Evolutionary conservation across 352 stramenopile genomes (phyloP).

Genomic region (Phytophthora parvispora): DNA sequence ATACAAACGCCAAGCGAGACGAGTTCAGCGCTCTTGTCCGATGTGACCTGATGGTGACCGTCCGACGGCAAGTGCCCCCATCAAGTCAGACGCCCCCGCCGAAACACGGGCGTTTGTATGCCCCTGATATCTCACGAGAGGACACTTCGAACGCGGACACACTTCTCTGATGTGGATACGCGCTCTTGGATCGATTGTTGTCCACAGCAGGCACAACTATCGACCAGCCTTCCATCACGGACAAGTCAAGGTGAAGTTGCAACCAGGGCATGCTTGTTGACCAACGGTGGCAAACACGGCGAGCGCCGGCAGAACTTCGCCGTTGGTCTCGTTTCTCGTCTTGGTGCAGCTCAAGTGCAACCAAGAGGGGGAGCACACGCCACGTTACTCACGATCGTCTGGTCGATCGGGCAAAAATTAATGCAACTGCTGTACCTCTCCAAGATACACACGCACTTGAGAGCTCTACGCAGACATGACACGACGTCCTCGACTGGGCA

Average conservation of each 20-base stretch:
- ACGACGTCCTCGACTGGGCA: no score
- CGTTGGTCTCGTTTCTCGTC: background rate
- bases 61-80: slow-evolving; percentile 6
- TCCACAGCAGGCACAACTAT: no score
- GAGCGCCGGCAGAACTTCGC: background rate
- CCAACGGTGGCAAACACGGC: background rate
- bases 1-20: slow-evolving; percentile 18
- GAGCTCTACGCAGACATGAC: background rate
- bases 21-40: slow-evolving; percentile 9
- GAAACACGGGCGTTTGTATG: slow-evolving; percentile 1
- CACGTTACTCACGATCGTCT: slow-evolving; percentile 17
- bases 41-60: slow-evolving; percentile 11
- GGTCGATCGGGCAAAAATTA: slow-evolving; percentile 1
- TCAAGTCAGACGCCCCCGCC: background rate
- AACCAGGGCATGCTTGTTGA: no score
- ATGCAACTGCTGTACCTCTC: background rate
- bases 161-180: background rate
- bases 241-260: no score
- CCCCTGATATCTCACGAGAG: background rate
- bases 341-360: slow-evolving; percentile 4
- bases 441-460: background rate
- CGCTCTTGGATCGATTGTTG: background rate
- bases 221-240: background rate
- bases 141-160: slow-evolving; percentile 15
- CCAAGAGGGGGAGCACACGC: background rate